These are phyloP conservation scores for Saccharata proteae DNA, from an alignment of 2,329 filamentous ascomycete species.

Conservation along the genomic window DNA sequence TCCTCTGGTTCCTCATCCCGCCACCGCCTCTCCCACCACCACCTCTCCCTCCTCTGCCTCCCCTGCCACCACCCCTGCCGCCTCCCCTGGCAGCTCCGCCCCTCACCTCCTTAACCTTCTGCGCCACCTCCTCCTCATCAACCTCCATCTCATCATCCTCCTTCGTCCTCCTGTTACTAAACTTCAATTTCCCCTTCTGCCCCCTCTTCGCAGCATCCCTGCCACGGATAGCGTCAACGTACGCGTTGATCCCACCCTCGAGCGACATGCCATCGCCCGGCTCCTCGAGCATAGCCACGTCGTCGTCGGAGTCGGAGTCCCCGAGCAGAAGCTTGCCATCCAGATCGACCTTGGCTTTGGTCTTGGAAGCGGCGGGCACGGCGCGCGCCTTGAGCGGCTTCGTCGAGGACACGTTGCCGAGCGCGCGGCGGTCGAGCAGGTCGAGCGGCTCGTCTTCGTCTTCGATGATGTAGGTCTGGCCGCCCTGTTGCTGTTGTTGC, in stretches of 20 bases:
- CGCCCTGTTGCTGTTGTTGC: conserved; percentile 36
- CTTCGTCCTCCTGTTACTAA: conserved; percentile 38
- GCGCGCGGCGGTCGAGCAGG: conserved; percentile 73
- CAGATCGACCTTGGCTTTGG: conserved; percentile 56
- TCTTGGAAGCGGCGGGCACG: conserved; percentile 28
- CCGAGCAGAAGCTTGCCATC: conserved; percentile 75
- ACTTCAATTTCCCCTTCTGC: conserved; percentile 45
- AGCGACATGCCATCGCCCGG: conserved; percentile 29
- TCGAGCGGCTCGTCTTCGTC: conserved; percentile 92
- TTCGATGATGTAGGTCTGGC: conserved; percentile 78
- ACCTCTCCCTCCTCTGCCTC: conserved; percentile 1
- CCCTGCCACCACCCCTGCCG: conserved; percentile 2
- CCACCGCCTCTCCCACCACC: conserved; percentile 4
- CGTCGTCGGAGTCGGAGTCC: conserved; percentile 32
- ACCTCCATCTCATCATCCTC: conserved; percentile 34
- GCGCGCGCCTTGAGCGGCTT: conserved; percentile 58
- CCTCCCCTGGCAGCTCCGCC: conserved; percentile 9
- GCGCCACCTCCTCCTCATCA: conserved; percentile 26
- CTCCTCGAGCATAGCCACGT: conserved; percentile 33
- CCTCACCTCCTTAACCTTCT: conserved; percentile 26
- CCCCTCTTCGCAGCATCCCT: conserved; percentile 47
- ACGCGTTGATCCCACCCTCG: conserved; percentile 46
- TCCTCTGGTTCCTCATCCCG: conserved; percentile 12
- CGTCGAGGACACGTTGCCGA: conserved; percentile 87
- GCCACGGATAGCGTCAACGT: conserved; percentile 48